Percentiles rank a stretch among this genome's conserved stretches.
These are phyloP conservation scores for Sarocladiaceae sp. DNA, from an alignment of 2,329 filamentous ascomycete genomes.

Conservation along the genomic window DNA sequence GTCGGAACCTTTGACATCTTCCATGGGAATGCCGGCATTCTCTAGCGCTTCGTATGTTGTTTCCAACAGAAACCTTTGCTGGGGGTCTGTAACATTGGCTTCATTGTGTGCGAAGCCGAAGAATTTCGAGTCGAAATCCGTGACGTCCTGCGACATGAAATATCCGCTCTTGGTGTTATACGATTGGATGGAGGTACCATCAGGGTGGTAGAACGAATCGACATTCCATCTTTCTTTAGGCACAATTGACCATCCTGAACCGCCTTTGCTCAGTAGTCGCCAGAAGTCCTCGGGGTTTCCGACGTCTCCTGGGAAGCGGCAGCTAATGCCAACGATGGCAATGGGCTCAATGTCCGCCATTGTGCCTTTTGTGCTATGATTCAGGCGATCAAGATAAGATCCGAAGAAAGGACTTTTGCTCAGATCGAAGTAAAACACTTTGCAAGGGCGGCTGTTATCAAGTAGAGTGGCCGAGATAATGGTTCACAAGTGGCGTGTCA, in stretches of 20 bases:
- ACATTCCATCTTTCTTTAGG: slow-evolving; percentile 44
- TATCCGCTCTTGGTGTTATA: not conserved
- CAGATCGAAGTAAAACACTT: too few relatives aligned
- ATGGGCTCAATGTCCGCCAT: slow-evolving; percentile 26
- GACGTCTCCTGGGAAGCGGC: slow-evolving; percentile 40
- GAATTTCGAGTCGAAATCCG: not conserved
- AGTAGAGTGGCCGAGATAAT: too few relatives aligned
- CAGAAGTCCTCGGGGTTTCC: slow-evolving; percentile 39
- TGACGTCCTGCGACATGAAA: not conserved
- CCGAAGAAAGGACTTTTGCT: too few relatives aligned
- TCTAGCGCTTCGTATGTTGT: slow-evolving; percentile 47
- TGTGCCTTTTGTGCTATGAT: not conserved
- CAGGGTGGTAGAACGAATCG: slow-evolving; percentile 36
- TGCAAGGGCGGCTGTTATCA: too few relatives aligned
- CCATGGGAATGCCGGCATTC: slow-evolving; percentile 40
- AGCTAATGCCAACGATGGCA: slow-evolving; percentile 44
- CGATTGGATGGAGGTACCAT: slow-evolving; percentile 16
- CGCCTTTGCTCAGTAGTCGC: slow-evolving; percentile 36
- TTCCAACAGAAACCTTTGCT: slow-evolving; percentile 48
- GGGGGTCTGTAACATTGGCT: slow-evolving; percentile 33
- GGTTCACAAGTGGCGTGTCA: too few relatives aligned
- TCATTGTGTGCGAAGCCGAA: slow-evolving; percentile 7
- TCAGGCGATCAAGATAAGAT: too few relatives aligned
- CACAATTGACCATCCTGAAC: slow-evolving; percentile 35
- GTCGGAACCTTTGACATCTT: slow-evolving; percentile 38